These are phyloP conservation scores for Chernovozyma aurita DNA, from an alignment of 1,139 yeast genomes.

Conservation along the genomic window DNA sequence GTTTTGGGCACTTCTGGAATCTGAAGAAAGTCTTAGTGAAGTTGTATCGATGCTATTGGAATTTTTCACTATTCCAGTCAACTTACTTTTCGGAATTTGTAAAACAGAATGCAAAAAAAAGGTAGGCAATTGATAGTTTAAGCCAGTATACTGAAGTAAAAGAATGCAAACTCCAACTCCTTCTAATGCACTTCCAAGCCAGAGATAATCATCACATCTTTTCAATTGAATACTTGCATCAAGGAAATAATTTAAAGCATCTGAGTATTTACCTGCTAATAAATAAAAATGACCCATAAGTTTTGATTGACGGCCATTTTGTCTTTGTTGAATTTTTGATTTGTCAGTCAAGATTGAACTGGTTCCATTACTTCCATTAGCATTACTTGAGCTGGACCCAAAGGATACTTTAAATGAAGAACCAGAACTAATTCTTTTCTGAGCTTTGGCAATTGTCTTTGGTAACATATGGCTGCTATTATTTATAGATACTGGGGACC, in stretches of 20 bases:
- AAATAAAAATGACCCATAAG: slow-evolving; percentile 72
- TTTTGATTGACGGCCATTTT: slow-evolving; percentile 68
- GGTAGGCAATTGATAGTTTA: slow-evolving; percentile 58
- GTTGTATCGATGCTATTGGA: background rate
- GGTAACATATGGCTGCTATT: slow-evolving; percentile 40
- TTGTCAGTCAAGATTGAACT: background rate
- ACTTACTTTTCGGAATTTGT: slow-evolving; percentile 24
- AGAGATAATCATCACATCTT: slow-evolving; percentile 67
- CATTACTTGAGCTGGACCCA: background rate
- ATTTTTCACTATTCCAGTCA: slow-evolving; percentile 4
- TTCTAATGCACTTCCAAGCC: slow-evolving; percentile 87
- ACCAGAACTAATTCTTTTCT: slow-evolving; percentile 38
- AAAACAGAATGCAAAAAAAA: slow-evolving; percentile 20
- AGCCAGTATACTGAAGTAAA: slow-evolving; percentile 54
- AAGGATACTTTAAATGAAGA: slow-evolving; percentile 14
- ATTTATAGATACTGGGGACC: slow-evolving; percentile 68
- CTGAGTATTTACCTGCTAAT: slow-evolving; percentile 71
- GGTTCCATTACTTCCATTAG: background rate
- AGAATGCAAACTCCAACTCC: slow-evolving; percentile 68
- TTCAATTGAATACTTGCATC: slow-evolving; percentile 65
- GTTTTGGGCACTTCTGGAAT: background rate
- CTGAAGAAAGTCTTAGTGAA: background rate
- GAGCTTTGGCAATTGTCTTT: slow-evolving; percentile 53
- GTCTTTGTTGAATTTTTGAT: slow-evolving; percentile 14
- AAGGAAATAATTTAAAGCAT: slow-evolving; percentile 66